Evolutionary conservation across 805 yeast genomes (phyloP), one percentile per base, ranked within the genome.

Genomic region (Yamadazyma paraphyllophila): DNA sequence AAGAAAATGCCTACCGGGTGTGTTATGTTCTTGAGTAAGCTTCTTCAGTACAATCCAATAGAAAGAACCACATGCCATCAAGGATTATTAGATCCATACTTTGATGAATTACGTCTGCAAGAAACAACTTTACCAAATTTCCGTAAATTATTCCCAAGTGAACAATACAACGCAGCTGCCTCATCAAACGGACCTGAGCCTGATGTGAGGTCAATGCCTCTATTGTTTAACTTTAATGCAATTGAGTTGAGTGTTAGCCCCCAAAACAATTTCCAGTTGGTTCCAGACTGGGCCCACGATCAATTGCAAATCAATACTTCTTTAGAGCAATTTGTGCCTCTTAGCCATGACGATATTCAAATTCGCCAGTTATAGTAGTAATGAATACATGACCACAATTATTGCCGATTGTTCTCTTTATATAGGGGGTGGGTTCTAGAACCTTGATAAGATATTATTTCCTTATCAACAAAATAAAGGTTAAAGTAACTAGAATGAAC

Each of bases 1-100:
- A 82, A 82, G 60, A 74, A 76, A 55, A 67, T 75, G 59, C 70
- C 79, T 51, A 46, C 63, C 48, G 75, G 80, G 69, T 74, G 80
- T 50, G 76, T 84, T 17, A 76, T 74, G 43, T 74, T 86, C 51
- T 66, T 86, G 50, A 72, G 74, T 31, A 65, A 71, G 51, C 73
- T 83, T 33, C 71, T 86, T 51, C 80, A 82, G 58, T 86, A 86
- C 62, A 82, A 85, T 49, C 95, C 95, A 6, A 54, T 67, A 13
- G 78, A 77, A 52, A 74, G 95, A 66, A 69, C 82, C 38, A 72
- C 78, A 47, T 84, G 92, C 31, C 62, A 74, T 13, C 72, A 76
- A 36, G 78, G 81, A 1, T 61, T 82, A 58, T 62, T 71, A 30
- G 74, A 77, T 55, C 71, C 66, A 8, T 81, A 79, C 65, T 82